Evolutionary conservation across 257 asterid species (phyloP).

Genomic region (Coffea eugenioides): DNA sequence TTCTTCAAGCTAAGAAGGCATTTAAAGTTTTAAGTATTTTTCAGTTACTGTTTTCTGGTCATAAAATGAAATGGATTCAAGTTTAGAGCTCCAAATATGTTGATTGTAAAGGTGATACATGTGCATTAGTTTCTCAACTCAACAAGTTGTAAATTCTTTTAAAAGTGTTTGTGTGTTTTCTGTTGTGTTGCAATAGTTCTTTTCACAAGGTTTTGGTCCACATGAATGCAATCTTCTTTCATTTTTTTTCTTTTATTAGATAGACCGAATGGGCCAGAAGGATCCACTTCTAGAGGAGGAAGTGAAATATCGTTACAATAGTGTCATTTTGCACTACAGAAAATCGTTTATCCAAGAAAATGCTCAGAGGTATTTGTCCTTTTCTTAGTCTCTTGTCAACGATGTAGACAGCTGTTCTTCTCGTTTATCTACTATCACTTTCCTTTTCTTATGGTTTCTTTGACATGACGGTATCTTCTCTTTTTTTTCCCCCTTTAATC

Average conservation of each 20-base stretch:
- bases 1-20: neutral
- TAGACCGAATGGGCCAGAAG: slow-evolving; percentile 84
- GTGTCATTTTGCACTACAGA: slow-evolving; percentile 85
- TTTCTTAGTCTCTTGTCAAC: slow-evolving; percentile 7
- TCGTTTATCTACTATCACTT: neutral
- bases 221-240: slow-evolving; percentile 4
- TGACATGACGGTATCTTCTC: neutral
- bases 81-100: neutral
- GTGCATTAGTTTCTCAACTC: neutral
- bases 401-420: neutral
- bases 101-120: neutral
- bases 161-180: neutral
- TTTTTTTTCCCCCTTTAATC: neutral
- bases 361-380: slow-evolving; percentile 83
- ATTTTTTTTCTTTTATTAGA: slow-evolving; percentile 38
- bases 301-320: slow-evolving; percentile 85
- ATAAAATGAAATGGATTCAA: neutral
- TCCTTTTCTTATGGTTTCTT: neutral
- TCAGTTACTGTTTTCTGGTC: neutral
- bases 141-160: neutral
- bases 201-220: slow-evolving; percentile 5
- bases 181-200: neutral
- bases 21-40: neutral
- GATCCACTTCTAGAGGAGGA: slow-evolving; percentile 86
- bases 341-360: slow-evolving; percentile 95